Percentiles rank a stretch among this genome's conserved stretches.
phyloP scores from a whole-genome alignment of 345 rosid species.

The Populus tremula region DNA sequence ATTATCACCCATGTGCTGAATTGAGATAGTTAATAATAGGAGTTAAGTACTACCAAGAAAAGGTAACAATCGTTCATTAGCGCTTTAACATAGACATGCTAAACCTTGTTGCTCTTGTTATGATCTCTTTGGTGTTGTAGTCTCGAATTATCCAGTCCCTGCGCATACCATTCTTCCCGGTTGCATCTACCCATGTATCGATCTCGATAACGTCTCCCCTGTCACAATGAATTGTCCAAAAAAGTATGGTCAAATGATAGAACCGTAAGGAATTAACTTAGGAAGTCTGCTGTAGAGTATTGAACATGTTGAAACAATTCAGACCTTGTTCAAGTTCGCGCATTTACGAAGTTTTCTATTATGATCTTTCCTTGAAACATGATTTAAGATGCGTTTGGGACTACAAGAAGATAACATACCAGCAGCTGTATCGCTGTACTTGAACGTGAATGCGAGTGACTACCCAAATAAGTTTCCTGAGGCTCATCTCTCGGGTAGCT shows the following conservation, averaged over 20 bases:
- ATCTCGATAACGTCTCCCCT: conserved; percentile 32
- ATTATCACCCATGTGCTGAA: conserved; percentile 32
- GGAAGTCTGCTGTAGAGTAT: background rate
- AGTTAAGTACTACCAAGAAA: background rate
- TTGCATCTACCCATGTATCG: conserved; percentile 29
- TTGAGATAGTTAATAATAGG: background rate
- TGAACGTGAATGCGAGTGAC: conserved; percentile 29
- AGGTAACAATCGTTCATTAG: background rate
- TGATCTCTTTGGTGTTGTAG: conserved; percentile 22
- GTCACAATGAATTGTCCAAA: background rate
- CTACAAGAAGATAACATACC: conserved; percentile 2
- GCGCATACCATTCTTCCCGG: conserved; percentile 27
- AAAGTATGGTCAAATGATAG: background rate
- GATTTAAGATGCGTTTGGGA: background rate
- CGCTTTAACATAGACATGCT: background rate
- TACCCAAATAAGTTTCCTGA: conserved; percentile 24
- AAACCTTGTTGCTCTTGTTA: conserved; percentile 25
- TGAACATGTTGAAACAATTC: background rate
- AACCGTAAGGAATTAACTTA: background rate
- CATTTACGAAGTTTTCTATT: background rate
- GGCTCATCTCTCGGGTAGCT: conserved; percentile 23
- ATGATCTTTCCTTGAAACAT: background rate
- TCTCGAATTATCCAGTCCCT: conserved; percentile 29
- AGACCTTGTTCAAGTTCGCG: background rate
- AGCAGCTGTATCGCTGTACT: conserved; percentile 23